Evolutionary conservation across 2,329 filamentous ascomycete genomes (phyloP), one percentile per base, ranked within the genome.

Genomic region (Achaetomium macrosporum): DNA sequence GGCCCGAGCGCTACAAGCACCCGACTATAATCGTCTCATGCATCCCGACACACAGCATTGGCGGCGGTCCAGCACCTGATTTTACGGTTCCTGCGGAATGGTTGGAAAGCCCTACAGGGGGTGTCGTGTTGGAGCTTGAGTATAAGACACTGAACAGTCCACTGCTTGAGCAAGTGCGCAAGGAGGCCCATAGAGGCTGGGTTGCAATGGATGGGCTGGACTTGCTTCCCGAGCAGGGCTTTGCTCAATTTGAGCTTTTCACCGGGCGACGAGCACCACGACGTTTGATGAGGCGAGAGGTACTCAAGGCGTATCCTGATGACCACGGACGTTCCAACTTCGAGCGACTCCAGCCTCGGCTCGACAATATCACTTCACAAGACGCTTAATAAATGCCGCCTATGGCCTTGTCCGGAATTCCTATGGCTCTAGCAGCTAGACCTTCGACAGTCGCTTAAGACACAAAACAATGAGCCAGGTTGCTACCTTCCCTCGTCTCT

Each of bases 171-270:
- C 87, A 91, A 61, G 82, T 88, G 50, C 77, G 83, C 16, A 70
- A 73, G 48, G 69, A 81, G 65, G 73, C 81, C 17, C 71, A 81
- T 51, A 72, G 77, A 58, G 77, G 87, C 39, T 91, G 87, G 87
- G 83, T 90, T 0, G 76, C 87, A 16, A 81, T 90, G 67, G 85
- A 90, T 62, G 87, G 87, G 0, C 71, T 91, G 12, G 87, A 91
- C 61, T 76, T 90, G 43, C 68, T 92, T 13, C 85, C 85, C 0
- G 88, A 91, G 65, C 87, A 91, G 64, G 88, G 85, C 0, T 88
- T 88, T 68, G 87, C 87, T 1, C 87, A 91, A 62, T 92, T 91
- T 63, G 88, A 92, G 68, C 69, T 91, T 2, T 89, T 91, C 65
- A 90, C 87, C 0, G 87, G 87, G 0, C 75, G 84, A 47, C 77